Base-by-base conservation (phyloP, 495 filamentous ascomycete species). In the Podospora conica region DNA sequence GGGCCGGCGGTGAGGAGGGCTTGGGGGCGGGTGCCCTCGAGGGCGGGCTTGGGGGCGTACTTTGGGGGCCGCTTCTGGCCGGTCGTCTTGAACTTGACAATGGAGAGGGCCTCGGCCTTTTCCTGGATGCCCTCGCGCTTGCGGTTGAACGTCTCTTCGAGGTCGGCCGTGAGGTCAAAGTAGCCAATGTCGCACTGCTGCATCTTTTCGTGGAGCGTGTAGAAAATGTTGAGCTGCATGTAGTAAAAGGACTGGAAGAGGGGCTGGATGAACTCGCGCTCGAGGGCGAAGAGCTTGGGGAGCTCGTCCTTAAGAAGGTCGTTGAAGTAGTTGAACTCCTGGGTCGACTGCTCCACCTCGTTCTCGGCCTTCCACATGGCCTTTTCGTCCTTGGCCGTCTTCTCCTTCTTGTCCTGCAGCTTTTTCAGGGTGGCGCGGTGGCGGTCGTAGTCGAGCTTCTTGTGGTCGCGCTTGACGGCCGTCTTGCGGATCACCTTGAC, bases 161-260 rank as follows among this genome's bases (percentile, higher is more conserved):
- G 85, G 74, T 95, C 93, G 28, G 90, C 82, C 10, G 89, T 89
- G 33, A 99, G 85, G 74, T 99, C 89, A 76, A 99, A 99, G 79
- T 99, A 99, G 65, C 90, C 91, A 71, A 99, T 98, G 75, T 97
- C 91, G 73, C 96, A 91, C 64, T 83, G 87, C 77, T 97, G 95
- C 96, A 98, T 98, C 77, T 86, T 90, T 78, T 99, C 95, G 77
- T 99, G 95, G 33, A 99, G 82, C 1, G 96, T 98, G 78, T 99
- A 99, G 79, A 98, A 99, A 67, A 99, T 93, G 76, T 99, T 99
- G 63, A 99, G 86, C 76, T 99, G 95, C 96, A 99, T 98, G 82
- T 99, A 99, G 79, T 99, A 99, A 82, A 98, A 99, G 31, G 92
- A 96, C 71, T 97, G 96, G 84, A 99, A 99, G 9, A 99, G 84